phyloP scores from a whole-genome alignment of 345 rosid species.

The Heritiera littoralis region DNA sequence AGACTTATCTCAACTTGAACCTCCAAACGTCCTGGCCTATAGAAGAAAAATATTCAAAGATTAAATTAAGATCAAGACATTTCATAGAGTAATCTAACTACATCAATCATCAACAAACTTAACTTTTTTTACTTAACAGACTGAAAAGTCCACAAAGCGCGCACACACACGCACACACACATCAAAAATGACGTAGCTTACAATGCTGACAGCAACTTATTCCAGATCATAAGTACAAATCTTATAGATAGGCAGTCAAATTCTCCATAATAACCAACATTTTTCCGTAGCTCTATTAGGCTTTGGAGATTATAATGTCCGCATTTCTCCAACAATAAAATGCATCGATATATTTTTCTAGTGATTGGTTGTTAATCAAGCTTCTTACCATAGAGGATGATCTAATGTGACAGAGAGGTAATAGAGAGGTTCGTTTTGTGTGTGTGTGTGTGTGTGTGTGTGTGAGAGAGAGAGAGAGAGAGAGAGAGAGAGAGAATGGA shows the following conservation, averaged over 20 bases:
- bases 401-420: not conserved
- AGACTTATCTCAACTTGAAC: conserved; percentile 99
- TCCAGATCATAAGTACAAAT: not conserved
- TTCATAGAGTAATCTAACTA: not conserved
- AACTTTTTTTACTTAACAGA: not conserved
- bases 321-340: not conserved
- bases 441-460: not conserved
- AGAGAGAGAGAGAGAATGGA: not conserved
- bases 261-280: not conserved
- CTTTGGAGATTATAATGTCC: not conserved
- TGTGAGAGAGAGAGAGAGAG: not conserved
- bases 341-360: not conserved
- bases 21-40: conserved; percentile 95
- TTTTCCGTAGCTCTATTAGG: not conserved
- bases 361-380: conserved; percentile 13
- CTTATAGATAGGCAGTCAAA: not conserved
- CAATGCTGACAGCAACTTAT: not conserved
- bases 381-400: not conserved
- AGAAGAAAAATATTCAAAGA: conserved; percentile 23
- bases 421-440: not conserved
- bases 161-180: not conserved
- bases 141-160: not conserved
- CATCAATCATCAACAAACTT: not conserved
- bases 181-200: not conserved
- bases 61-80: not conserved